Percentiles rank a stretch among this genome's conserved stretches.
Conservation (phyloP, 441 rosid species). For the Pelargonium australe region DNA sequence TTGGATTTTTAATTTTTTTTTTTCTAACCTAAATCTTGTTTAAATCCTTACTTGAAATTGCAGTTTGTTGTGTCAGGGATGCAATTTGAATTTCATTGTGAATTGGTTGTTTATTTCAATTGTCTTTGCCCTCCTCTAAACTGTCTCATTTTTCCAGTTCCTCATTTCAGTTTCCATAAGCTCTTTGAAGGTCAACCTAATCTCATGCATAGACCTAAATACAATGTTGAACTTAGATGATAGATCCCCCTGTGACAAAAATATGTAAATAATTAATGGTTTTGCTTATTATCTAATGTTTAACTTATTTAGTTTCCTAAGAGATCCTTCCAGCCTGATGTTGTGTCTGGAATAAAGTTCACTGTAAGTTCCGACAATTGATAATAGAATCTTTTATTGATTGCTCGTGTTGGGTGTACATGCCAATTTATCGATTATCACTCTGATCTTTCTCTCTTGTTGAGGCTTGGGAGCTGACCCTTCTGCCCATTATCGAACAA, state of each 20-base stretch:
- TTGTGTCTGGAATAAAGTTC: too few species aligned
- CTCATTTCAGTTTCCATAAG: neutral
- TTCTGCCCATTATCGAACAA: neutral
- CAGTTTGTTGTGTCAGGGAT: too few species aligned
- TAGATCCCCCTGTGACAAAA: neutral
- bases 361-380: too few species aligned
- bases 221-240: neutral
- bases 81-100: neutral
- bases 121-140: neutral
- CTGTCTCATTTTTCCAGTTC: neutral
- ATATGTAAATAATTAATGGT: neutral
- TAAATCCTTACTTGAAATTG: too few species aligned
- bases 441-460: too few species aligned
- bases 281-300: neutral
- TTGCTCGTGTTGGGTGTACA: neutral
- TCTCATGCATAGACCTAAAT: neutral
- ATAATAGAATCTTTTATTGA: neutral
- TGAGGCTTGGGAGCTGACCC: too few species aligned
- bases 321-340: too few species aligned
- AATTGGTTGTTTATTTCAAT: neutral
- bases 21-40: too few species aligned
- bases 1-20: too few species aligned
- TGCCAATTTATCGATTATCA: too few species aligned
- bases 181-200: constrained; percentile 1
- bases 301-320: neutral